Evolutionary conservation across 2,329 filamentous ascomycete genomes (phyloP).

Genomic region (Cercospora beticola): DNA sequence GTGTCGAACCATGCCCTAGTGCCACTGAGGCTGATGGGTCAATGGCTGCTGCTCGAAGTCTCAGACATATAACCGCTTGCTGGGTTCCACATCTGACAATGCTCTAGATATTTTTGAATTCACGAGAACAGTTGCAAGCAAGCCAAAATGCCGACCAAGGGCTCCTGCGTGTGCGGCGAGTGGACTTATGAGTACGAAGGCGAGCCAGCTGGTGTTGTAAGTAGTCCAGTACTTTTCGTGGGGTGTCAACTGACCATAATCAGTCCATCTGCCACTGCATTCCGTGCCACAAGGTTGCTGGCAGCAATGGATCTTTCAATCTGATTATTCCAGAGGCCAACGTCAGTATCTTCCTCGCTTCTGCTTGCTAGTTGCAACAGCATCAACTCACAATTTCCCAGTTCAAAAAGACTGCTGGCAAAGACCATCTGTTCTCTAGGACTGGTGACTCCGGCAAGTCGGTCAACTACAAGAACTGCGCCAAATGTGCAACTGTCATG

Average conservation of each 20-base stretch:
- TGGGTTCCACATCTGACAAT: background rate
- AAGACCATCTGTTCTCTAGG: slow-evolving; percentile 28
- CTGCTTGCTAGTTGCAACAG: background rate
- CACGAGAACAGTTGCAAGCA: background rate
- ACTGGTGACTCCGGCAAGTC: slow-evolving; percentile 36
- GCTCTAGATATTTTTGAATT: background rate
- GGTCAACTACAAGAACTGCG: slow-evolving; percentile 35
- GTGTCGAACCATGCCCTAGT: background rate
- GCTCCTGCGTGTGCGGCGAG: slow-evolving; percentile 38
- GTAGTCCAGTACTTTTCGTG: slow-evolving; percentile 6
- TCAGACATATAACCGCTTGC: background rate
- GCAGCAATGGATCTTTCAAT: slow-evolving; percentile 36
- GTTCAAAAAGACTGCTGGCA: slow-evolving; percentile 36
- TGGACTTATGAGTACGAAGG: slow-evolving; percentile 39
- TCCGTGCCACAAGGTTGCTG: slow-evolving; percentile 37
- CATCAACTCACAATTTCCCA: slow-evolving; percentile 14
- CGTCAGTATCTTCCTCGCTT: slow-evolving; percentile 15
- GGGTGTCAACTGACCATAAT: background rate
- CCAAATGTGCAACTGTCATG: slow-evolving; percentile 35
- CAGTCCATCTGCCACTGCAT: slow-evolving; percentile 35
- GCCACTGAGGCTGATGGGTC: background rate
- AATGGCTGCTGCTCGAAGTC: background rate
- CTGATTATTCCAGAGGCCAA: slow-evolving; percentile 31
- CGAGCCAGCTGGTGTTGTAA: slow-evolving; percentile 32
- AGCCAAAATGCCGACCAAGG: slow-evolving; percentile 21